Evolutionary conservation across 352 stramenopile species (phyloP).

Genomic region (Phytopythium sindhum): DNA sequence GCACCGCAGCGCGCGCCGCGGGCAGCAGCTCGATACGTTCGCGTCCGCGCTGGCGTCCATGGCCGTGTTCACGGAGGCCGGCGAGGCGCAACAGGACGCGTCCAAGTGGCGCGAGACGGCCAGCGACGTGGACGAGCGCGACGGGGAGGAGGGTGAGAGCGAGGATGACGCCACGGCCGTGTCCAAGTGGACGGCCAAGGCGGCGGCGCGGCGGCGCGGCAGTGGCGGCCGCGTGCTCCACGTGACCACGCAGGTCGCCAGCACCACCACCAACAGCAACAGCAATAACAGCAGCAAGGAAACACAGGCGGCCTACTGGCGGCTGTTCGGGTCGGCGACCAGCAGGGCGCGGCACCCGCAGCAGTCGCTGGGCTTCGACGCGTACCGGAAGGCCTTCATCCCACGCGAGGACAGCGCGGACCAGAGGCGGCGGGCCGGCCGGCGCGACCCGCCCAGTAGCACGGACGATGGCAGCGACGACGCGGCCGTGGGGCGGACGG

Average conservation of each 20-base stretch:
- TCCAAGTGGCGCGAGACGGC: conserved; percentile 1
- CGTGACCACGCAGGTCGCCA: background rate
- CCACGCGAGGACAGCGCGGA: conserved; percentile 1
- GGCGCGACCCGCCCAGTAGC: background rate
- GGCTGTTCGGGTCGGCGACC: background rate
- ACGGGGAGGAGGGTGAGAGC: conserved; percentile 2
- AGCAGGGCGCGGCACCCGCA: background rate
- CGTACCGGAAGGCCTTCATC: background rate
- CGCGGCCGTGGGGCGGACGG: conserved; percentile 1
- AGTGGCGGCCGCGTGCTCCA: background rate
- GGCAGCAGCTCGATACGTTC: conserved; percentile 4
- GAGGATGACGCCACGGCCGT: background rate
- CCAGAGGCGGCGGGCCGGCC: background rate
- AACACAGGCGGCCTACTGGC: conserved; percentile 1
- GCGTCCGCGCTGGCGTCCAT: conserved; percentile 4
- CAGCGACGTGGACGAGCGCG: conserved; percentile 7
- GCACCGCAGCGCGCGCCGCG: background rate
- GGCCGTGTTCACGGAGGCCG: background rate
- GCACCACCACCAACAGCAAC: background rate
- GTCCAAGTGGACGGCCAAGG: background rate
- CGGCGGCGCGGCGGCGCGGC: background rate
- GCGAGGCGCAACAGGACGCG: background rate
- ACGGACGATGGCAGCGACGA: conserved; percentile 17
- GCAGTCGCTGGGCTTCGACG: background rate
- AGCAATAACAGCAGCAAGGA: background rate